Evolutionary conservation across 768 basidiomycete genomes (phyloP).

Genomic region (Lentinula raphanica): DNA sequence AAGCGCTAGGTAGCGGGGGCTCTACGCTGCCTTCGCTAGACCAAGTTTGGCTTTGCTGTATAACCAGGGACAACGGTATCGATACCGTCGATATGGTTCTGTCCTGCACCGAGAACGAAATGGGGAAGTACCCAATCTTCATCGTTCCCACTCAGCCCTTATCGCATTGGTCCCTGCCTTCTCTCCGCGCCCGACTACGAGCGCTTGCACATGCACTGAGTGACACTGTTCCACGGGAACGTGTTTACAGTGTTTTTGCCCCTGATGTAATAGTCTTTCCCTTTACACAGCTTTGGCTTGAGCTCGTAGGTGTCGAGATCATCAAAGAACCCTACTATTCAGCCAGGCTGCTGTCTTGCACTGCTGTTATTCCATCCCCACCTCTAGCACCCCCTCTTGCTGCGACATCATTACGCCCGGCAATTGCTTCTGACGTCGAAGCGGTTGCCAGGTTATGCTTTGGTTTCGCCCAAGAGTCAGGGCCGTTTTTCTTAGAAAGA

Average conservation of each 20-base stretch:
- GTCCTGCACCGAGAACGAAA: slow-evolving; percentile 49
- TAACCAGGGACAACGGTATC: slow-evolving; percentile 8
- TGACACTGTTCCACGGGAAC: slow-evolving; percentile 25
- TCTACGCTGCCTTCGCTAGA: slow-evolving; percentile 4
- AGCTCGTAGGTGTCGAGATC: not conserved
- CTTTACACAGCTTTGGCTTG: slow-evolving; percentile 25
- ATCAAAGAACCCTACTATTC: not conserved
- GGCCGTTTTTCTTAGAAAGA: slow-evolving; percentile 46
- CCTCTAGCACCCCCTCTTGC: not conserved
- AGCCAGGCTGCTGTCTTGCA: slow-evolving; percentile 2
- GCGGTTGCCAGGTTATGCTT: slow-evolving; percentile 44
- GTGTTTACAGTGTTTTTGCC: slow-evolving; percentile 67
- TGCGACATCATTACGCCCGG: slow-evolving; percentile 32
- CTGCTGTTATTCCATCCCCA: not conserved
- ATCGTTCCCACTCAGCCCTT: slow-evolving; percentile 44
- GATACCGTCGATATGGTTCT: slow-evolving; percentile 45
- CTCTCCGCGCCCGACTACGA: slow-evolving; percentile 34
- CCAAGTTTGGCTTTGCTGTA: slow-evolving; percentile 33
- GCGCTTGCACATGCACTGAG: slow-evolving; percentile 36
- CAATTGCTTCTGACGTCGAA: slow-evolving; percentile 28
- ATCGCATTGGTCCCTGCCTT: slow-evolving; percentile 28
- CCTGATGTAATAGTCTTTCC: slow-evolving; percentile 24
- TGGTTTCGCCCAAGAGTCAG: slow-evolving; percentile 55
- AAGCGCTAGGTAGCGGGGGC: slow-evolving; percentile 4
- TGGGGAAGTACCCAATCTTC: slow-evolving; percentile 66